Conservation (phyloP, 768 basidiomycete species). For the Asterophora parasitica region DNA sequence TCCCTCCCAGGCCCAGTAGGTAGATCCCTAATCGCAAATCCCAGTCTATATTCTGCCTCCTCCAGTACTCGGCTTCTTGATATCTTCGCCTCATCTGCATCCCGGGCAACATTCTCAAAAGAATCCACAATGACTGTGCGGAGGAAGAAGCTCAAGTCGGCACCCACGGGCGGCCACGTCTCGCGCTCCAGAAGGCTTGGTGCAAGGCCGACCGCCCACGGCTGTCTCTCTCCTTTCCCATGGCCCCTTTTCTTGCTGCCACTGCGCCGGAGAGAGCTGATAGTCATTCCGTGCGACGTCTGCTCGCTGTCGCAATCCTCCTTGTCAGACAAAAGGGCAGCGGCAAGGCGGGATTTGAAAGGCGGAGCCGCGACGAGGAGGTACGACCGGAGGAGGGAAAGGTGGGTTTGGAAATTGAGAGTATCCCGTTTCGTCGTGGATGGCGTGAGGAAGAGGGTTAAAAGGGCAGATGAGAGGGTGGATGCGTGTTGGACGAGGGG, state of each 20-base stretch:
- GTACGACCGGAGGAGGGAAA: constrained; percentile 67
- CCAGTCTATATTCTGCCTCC: constrained; percentile 74
- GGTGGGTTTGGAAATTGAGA: constrained; percentile 67
- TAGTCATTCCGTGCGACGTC: constrained; percentile 28
- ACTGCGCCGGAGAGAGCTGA: constrained; percentile 30
- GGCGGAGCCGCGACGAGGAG: constrained; percentile 66
- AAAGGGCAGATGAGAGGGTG: constrained; percentile 60
- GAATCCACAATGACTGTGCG: constrained; percentile 84
- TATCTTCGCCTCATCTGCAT: constrained; percentile 16
- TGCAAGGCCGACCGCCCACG: constrained; percentile 71
- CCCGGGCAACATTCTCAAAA: constrained; percentile 34
- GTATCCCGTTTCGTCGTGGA: constrained; percentile 31
- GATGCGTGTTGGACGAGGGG: constrained; percentile 60
- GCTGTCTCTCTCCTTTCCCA: constrained; percentile 22
- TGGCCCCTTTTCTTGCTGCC: constrained; percentile 11
- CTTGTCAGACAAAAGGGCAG: constrained; percentile 75
- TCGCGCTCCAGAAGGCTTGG: constrained; percentile 66
- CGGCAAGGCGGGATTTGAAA: constrained; percentile 65
- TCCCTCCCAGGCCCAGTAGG: constrained; percentile 58
- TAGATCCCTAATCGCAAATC: constrained; percentile 79
- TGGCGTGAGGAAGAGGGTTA: constrained; percentile 61
- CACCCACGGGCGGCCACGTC: constrained; percentile 84
- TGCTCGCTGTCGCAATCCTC: constrained; percentile 42
- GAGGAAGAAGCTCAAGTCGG: constrained; percentile 79
- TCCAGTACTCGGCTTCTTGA: constrained; percentile 29